phyloP scores from a whole-genome alignment of 2,329 filamentous ascomycete genomes.

The Aspergillus fischeri region DNA sequence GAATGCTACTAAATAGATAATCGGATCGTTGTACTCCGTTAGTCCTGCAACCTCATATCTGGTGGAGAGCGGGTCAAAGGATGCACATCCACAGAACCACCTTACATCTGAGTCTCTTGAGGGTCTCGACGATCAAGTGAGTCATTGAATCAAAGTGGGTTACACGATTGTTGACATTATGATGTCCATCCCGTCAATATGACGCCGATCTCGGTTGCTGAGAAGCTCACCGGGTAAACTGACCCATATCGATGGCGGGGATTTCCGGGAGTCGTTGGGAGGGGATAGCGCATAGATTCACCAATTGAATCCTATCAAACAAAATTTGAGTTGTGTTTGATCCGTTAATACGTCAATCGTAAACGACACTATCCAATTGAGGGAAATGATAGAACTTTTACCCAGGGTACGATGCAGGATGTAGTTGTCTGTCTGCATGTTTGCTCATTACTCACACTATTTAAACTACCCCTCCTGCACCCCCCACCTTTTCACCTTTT shows the following conservation, averaged over 20 bases:
- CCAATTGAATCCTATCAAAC: neutral
- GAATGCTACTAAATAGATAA: neutral
- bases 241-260: neutral
- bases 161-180: neutral
- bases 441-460: constrained; percentile 32
- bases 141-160: neutral
- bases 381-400: neutral
- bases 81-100: neutral
- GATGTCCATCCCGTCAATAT: neutral
- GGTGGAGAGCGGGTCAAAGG: too few relatives aligned
- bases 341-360: neutral
- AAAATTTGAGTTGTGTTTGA: neutral
- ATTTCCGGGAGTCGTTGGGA: neutral
- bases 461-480: constrained; percentile 23
- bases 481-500: constrained; percentile 7
- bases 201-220: neutral
- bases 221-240: neutral
- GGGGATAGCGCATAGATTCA: neutral
- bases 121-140: neutral
- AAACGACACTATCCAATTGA: neutral
- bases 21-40: neutral
- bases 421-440: neutral
- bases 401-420: neutral
- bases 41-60: neutral
- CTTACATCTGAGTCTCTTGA: too few relatives aligned